Conservation (phyloP, 2,329 filamentous ascomycete species). For the Cercospora citrullina region DNA sequence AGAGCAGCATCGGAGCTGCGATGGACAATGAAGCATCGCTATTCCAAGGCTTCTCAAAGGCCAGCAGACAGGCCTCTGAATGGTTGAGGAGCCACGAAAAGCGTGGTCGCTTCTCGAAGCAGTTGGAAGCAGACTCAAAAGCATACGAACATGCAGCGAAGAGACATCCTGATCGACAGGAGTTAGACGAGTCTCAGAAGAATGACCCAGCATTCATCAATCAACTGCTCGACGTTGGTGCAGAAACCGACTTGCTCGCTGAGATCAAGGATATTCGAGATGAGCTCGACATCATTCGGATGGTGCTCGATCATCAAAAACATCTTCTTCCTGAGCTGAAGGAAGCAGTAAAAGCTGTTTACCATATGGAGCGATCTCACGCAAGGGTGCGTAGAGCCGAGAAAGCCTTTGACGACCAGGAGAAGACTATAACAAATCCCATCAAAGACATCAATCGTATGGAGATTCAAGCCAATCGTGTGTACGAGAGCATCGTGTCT, state of each 20-base stretch:
- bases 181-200: slow-evolving; percentile 12
- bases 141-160: slow-evolving; percentile 38
- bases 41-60: slow-evolving; percentile 60
- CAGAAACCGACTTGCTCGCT: slow-evolving; percentile 61
- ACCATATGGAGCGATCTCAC: slow-evolving; percentile 36
- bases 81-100: slow-evolving; percentile 28
- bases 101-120: slow-evolving; percentile 19
- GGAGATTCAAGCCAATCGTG: slow-evolving; percentile 61
- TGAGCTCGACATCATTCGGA: slow-evolving; percentile 63
- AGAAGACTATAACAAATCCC: slow-evolving; percentile 54
- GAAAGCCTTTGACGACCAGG: slow-evolving; percentile 58
- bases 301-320: slow-evolving; percentile 54
- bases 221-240: slow-evolving; percentile 59
- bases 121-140: slow-evolving; percentile 23
- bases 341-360: slow-evolving; percentile 44
- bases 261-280: slow-evolving; percentile 69
- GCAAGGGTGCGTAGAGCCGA: slow-evolving; percentile 47
- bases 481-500: slow-evolving; percentile 62
- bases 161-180: slow-evolving; percentile 44
- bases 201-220: slow-evolving; percentile 52
- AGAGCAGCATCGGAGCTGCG: slow-evolving; percentile 58
- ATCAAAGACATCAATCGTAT: slow-evolving; percentile 59
- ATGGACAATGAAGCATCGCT: slow-evolving; percentile 48
- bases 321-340: slow-evolving; percentile 52
- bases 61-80: slow-evolving; percentile 56